Conservation (phyloP, 805 yeast species). For the Isabelozyma gotoi region DNA sequence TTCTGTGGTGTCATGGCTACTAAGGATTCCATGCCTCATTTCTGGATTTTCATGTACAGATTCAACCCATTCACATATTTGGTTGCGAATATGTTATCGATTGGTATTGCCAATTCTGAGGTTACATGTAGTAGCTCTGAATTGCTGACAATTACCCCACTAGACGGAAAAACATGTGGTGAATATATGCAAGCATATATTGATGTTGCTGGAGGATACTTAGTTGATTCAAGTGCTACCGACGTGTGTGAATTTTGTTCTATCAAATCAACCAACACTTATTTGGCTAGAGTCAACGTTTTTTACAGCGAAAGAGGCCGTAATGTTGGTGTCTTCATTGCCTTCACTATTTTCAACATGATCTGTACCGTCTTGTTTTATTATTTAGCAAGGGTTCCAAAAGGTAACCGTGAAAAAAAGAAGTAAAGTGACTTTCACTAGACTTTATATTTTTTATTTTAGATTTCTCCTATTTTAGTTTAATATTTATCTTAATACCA, state of each 20-base stretch:
- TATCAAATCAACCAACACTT: conserved; percentile 25
- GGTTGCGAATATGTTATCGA: conserved; percentile 25
- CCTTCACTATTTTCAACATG: conserved; percentile 23
- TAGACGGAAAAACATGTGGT: conserved; percentile 27
- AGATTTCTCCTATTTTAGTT: too few relatives aligned
- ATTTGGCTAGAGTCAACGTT: conserved; percentile 21
- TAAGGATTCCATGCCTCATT: conserved; percentile 57
- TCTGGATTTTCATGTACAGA: conserved; percentile 48
- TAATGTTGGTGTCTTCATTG: conserved; percentile 27
- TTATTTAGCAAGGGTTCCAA: conserved; percentile 43
- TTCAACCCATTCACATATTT: conserved; percentile 35
- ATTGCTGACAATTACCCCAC: conserved; percentile 21
- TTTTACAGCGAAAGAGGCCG: conserved; percentile 21
- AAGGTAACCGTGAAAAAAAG: conserved; percentile 20
- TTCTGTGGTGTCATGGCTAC: conserved; percentile 79
- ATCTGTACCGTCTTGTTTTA: conserved; percentile 28
- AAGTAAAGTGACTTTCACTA: too few relatives aligned
- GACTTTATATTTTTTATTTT: too few relatives aligned
- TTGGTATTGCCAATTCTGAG: conserved; percentile 27
- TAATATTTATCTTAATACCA: too few relatives aligned
- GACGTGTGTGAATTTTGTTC: conserved; percentile 25
- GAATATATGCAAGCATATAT: conserved; percentile 25
- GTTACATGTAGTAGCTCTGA: conserved; percentile 25
- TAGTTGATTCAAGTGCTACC: conserved; percentile 14
- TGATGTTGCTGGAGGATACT: conserved; percentile 21